Evolutionary conservation across 2,329 filamentous ascomycete species (phyloP).

Genomic region (Metarhizium rileyi): DNA sequence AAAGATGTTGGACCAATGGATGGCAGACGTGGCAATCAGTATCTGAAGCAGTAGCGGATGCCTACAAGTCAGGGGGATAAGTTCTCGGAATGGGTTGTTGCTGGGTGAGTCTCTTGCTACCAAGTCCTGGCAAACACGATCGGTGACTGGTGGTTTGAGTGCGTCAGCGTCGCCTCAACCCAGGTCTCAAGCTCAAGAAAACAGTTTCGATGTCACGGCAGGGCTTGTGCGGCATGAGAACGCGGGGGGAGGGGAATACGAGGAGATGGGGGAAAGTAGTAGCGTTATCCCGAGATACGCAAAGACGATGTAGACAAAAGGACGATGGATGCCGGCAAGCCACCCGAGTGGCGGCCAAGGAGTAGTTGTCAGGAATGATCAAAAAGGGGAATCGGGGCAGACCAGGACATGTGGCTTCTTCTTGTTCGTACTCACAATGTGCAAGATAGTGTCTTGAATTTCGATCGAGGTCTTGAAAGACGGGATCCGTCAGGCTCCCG

Average conservation of each 20-base stretch:
- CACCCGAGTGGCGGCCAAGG: not conserved
- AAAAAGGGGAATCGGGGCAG: too few relatives aligned
- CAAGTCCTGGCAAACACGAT: constrained; percentile 44
- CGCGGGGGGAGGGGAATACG: too few relatives aligned
- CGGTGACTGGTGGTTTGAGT: constrained; percentile 25
- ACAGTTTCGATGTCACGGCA: too few relatives aligned
- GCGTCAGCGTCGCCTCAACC: constrained; percentile 15
- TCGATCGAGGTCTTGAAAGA: constrained; percentile 42
- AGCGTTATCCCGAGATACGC: not conserved
- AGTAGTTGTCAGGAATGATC: not conserved
- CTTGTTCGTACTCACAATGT: constrained; percentile 33
- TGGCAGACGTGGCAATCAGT: constrained; percentile 37
- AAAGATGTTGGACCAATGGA: constrained; percentile 38
- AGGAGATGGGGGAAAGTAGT: not conserved
- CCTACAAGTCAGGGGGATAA: constrained; percentile 35
- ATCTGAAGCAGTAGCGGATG: constrained; percentile 39
- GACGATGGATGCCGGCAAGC: too few relatives aligned
- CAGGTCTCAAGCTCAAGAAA: not conserved
- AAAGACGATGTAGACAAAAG: not conserved
- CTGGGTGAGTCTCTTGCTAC: constrained; percentile 36
- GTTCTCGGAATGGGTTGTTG: constrained; percentile 38
- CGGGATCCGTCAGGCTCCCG: constrained; percentile 38
- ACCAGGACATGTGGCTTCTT: too few relatives aligned
- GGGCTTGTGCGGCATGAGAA: not conserved
- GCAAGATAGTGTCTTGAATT: constrained; percentile 37